These are phyloP conservation scores for Porodaedalea pini DNA, from an alignment of 1,284 basidiomycete species.

Conservation along the genomic window DNA sequence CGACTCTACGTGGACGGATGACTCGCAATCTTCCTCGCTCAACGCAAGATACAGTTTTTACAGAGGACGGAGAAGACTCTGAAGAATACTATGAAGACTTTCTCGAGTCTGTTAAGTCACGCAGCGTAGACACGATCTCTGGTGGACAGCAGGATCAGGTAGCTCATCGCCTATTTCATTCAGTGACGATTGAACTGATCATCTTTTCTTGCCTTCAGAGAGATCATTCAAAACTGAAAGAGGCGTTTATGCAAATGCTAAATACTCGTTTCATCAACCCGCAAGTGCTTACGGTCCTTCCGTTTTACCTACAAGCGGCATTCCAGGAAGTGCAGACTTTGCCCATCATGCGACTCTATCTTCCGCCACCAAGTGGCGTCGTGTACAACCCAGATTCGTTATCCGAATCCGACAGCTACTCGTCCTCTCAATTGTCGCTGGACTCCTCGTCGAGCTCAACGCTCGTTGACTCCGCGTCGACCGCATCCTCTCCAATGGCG, in stretches of 20 bases:
- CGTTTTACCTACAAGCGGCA: conserved; percentile 60
- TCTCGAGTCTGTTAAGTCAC: conserved; percentile 3
- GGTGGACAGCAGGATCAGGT: conserved; percentile 15
- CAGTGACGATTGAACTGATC: not conserved
- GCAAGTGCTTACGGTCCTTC: conserved; percentile 55
- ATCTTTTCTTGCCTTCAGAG: conserved; percentile 38
- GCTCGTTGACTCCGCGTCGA: conserved; percentile 10
- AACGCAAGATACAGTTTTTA: not conserved
- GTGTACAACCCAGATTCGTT: not conserved
- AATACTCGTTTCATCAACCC: conserved; percentile 52
- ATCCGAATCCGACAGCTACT: not conserved
- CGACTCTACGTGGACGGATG: not conserved
- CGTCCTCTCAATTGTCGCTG: not conserved
- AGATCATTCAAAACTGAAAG: conserved; percentile 59
- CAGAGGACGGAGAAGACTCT: not conserved
- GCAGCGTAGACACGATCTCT: conserved; percentile 18
- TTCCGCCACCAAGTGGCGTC: conserved; percentile 48
- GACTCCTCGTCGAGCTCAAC: conserved; percentile 17
- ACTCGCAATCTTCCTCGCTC: conserved; percentile 8
- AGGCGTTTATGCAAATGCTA: conserved; percentile 69
- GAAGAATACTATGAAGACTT: not conserved
- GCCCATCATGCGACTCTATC: conserved; percentile 48
- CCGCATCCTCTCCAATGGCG: conserved; percentile 18
- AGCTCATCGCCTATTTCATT: not conserved
- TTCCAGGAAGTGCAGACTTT: conserved; percentile 54